Conservation (phyloP, 768 basidiomycete genomes). For the Pleurotus platypus region DNA sequence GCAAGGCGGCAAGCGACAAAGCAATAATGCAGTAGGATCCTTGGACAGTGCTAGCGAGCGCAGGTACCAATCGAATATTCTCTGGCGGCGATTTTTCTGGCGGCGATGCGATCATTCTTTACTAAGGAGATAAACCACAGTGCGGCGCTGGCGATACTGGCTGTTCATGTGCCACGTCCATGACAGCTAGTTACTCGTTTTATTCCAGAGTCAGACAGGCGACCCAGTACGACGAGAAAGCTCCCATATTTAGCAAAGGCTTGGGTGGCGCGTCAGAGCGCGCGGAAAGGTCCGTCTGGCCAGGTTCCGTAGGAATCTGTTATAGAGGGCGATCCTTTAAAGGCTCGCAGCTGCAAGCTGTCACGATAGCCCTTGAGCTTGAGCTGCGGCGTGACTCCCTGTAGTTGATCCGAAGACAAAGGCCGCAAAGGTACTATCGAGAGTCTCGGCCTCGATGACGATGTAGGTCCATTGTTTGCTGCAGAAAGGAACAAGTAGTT, state of each 20-base stretch:
- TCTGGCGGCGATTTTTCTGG: too few relatives aligned
- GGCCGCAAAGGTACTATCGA: neutral
- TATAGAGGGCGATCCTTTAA: neutral
- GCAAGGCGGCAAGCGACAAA: neutral
- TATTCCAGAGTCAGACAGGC: too few relatives aligned
- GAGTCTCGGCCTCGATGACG: constrained; percentile 7
- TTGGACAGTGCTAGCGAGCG: too few relatives aligned
- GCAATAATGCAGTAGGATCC: too few relatives aligned
- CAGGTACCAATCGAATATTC: too few relatives aligned
- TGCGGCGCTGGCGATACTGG: too few relatives aligned
- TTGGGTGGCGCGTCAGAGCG: neutral
- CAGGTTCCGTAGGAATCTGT: neutral
- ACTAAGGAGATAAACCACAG: too few relatives aligned
- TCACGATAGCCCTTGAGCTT: neutral
- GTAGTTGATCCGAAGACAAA: neutral
- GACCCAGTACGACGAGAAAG: too few relatives aligned
- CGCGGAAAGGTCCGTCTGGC: neutral
- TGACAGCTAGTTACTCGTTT: too few relatives aligned
- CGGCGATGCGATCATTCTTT: too few relatives aligned
- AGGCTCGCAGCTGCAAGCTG: too few relatives aligned
- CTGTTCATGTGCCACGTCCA: too few relatives aligned
- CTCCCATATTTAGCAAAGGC: neutral
- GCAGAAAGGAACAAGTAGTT: constrained; percentile 9
- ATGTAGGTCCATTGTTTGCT: neutral
- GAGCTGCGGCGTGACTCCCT: neutral